Percentiles rank a stretch among this genome's conserved stretches.
Conservation (phyloP, 2,329 filamentous ascomycete genomes). For the Xenoacremonium recifei region DNA sequence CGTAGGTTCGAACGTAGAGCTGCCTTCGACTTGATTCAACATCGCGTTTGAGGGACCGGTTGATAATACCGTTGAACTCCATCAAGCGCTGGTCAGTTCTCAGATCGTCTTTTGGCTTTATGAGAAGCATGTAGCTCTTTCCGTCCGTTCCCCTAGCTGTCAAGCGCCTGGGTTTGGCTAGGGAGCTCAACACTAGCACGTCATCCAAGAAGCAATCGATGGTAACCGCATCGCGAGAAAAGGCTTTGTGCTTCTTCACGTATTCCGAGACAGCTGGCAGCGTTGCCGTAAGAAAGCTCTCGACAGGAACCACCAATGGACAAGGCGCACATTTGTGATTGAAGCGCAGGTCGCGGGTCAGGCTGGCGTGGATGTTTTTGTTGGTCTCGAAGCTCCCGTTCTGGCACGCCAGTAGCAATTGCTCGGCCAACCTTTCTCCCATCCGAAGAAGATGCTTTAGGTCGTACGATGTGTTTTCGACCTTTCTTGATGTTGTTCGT, state of each 20-base stretch:
- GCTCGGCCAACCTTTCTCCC: slow-evolving; percentile 80
- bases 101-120: slow-evolving; percentile 97
- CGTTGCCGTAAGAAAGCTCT: slow-evolving; percentile 78
- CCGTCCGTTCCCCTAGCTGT: slow-evolving; percentile 88
- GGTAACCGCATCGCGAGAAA: slow-evolving; percentile 81
- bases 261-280: slow-evolving; percentile 74
- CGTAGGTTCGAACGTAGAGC: slow-evolving; percentile 95
- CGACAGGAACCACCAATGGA: slow-evolving; percentile 83
- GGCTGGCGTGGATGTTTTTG: slow-evolving; percentile 66
- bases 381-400: slow-evolving; percentile 70
- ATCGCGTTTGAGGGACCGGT: slow-evolving; percentile 87
- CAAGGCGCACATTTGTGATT: slow-evolving; percentile 82
- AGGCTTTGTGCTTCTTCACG: slow-evolving; percentile 77
- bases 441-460: slow-evolving; percentile 70
- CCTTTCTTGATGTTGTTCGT: slow-evolving; percentile 47
- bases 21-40: slow-evolving; percentile 86
- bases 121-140: slow-evolving; percentile 81
- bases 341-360: slow-evolving; percentile 77
- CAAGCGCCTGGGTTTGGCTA: slow-evolving; percentile 89
- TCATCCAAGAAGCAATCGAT: slow-evolving; percentile 82
- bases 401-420: slow-evolving; percentile 78
- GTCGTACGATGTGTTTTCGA: slow-evolving; percentile 54
- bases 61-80: slow-evolving; percentile 99
- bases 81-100: slow-evolving; percentile 97
- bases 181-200: slow-evolving; percentile 83